A percentile compares a stretch with the other conserved stretches of the same genome.
Evolutionary conservation across 345 rosid genomes (phyloP).

Genomic region (Adansonia digitata): DNA sequence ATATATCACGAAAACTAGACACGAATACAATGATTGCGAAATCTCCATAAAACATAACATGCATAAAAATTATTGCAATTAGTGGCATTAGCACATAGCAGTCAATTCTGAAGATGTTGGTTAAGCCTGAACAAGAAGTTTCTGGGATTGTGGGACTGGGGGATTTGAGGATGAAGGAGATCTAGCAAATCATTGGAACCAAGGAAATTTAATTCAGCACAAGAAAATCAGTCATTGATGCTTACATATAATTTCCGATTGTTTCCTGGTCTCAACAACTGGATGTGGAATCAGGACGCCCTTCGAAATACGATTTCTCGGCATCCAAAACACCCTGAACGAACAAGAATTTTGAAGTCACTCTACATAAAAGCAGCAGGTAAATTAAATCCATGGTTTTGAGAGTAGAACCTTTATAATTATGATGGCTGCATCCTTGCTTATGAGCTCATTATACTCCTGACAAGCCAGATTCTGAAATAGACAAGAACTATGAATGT

Average conservation of each 20-base stretch:
- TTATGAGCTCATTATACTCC: slow-evolving; percentile 68
- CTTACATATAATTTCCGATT: not conserved
- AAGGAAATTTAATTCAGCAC: not conserved
- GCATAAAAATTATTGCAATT: not conserved
- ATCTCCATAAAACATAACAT: too few species aligned
- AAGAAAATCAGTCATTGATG: not conserved
- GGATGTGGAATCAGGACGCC: slow-evolving; percentile 1
- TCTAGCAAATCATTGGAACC: not conserved
- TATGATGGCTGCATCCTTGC: slow-evolving; percentile 74
- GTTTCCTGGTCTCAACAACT: not conserved
- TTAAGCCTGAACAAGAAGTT: not conserved
- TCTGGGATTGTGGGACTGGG: not conserved
- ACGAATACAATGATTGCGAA: too few species aligned
- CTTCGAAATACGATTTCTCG: slow-evolving; percentile 45
- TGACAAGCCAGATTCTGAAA: slow-evolving; percentile 60
- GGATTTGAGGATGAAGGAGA: not conserved
- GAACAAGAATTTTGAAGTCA: slow-evolving; percentile 9
- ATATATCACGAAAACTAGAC: too few species aligned
- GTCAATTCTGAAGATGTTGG: not conserved
- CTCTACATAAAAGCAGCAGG: not conserved
- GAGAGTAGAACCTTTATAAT: slow-evolving; percentile 53
- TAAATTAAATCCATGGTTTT: slow-evolving; percentile 3
- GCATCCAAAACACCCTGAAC: slow-evolving; percentile 67
- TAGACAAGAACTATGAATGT: not conserved
- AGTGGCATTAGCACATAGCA: not conserved